Evolutionary conservation across 306 rosid species (phyloP).

Genomic region (Comarum palustre): DNA sequence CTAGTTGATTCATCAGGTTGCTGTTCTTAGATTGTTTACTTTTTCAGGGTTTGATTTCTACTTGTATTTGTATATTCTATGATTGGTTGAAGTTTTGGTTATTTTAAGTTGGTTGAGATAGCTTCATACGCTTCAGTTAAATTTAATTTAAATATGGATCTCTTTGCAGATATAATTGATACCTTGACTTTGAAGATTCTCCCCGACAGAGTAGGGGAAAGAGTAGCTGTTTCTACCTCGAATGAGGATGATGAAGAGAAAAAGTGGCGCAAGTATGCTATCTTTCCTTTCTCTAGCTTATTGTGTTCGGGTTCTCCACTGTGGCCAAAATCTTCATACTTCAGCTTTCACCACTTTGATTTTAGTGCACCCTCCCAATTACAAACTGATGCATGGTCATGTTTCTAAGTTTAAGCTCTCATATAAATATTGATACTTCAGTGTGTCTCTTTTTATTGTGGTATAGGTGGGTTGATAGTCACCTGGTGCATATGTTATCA

Average conservation of each 20-base stretch:
- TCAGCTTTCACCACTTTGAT: neutral
- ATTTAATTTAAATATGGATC: conserved; percentile 1
- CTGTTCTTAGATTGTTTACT: conserved; percentile 15
- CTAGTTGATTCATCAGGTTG: conserved; percentile 95
- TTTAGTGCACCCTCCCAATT: neutral
- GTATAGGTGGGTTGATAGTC: conserved; percentile 90
- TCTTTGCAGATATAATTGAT: conserved; percentile 71
- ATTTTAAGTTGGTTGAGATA: neutral
- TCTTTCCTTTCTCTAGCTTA: conserved; percentile 17
- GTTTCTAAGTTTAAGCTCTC: neutral
- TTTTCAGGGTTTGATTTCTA: conserved; percentile 2
- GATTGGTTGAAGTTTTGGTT: neutral
- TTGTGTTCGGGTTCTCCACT: neutral
- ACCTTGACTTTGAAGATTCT: conserved; percentile 49
- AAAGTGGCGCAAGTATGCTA: conserved; percentile 76
- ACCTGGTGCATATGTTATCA: conserved; percentile 83
- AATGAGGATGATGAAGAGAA: conserved; percentile 74
- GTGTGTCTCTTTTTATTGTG: conserved; percentile 27
- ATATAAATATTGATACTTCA: conserved; percentile 2
- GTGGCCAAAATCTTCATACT: neutral
- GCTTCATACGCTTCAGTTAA: neutral
- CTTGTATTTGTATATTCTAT: neutral
- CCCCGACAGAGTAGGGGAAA: conserved; percentile 36
- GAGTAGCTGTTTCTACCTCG: conserved; percentile 28
- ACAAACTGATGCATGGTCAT: neutral